Evolutionary conservation across 495 filamentous ascomycete species (phyloP).

Genomic region (Penicillium odoratum): DNA sequence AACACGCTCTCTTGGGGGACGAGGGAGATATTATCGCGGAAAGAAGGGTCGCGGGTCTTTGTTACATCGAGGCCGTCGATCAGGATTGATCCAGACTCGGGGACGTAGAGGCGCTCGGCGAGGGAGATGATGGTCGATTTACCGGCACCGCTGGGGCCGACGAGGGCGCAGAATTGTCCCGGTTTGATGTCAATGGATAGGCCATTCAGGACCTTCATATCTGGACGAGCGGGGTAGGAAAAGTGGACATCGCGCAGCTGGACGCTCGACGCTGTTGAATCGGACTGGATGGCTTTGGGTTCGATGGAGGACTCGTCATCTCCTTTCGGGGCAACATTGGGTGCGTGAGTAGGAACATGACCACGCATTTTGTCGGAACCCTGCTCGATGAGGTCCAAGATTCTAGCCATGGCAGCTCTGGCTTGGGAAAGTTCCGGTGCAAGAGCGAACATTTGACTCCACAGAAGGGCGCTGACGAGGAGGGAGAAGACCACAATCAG

Average conservation of each 20-base stretch:
- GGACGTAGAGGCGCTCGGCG: slow-evolving; percentile 59
- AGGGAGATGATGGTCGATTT: slow-evolving; percentile 63
- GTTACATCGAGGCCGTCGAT: slow-evolving; percentile 48
- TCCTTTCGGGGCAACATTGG: neutral
- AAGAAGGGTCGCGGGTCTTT: slow-evolving; percentile 28
- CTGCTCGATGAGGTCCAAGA: slow-evolving; percentile 51
- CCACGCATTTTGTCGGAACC: slow-evolving; percentile 39
- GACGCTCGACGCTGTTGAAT: slow-evolving; percentile 34
- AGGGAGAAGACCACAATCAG: slow-evolving; percentile 58
- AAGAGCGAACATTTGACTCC: slow-evolving; percentile 66
- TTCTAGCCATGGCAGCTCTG: slow-evolving; percentile 41
- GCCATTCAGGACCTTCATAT: slow-evolving; percentile 51
- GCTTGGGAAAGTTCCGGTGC: slow-evolving; percentile 62
- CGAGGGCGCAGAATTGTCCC: slow-evolving; percentile 59
- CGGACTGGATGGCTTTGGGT: slow-evolving; percentile 10
- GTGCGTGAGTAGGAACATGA: slow-evolving; percentile 5
- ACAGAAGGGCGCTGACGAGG: slow-evolving; percentile 53
- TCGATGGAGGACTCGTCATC: slow-evolving; percentile 19
- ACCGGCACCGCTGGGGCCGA: slow-evolving; percentile 61
- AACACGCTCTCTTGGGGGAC: slow-evolving; percentile 57
- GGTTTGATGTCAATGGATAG: slow-evolving; percentile 55
- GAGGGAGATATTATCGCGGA: slow-evolving; percentile 51
- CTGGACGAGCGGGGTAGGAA: slow-evolving; percentile 60
- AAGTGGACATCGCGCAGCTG: slow-evolving; percentile 57
- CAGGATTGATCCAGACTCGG: slow-evolving; percentile 38